Base-by-base conservation (phyloP, 2,329 filamentous ascomycete genomes). In the Shiraia sp. region DNA sequence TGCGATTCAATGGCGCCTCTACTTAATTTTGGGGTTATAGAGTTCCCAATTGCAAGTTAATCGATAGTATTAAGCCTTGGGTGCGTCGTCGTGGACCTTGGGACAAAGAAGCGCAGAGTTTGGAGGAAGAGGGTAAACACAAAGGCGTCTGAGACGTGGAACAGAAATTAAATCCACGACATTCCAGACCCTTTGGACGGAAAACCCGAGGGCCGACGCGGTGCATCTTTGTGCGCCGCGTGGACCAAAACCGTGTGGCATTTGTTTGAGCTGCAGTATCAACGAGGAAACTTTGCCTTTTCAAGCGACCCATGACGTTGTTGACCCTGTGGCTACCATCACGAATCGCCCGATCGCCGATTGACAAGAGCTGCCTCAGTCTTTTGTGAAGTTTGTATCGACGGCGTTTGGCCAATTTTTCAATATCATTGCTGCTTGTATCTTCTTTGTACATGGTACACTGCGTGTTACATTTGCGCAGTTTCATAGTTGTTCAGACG, bases 291-390 rank as follows among this genome's bases (percentile, higher is more conserved):
- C 65, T 59, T 65, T 64, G 51, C 65, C 62, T 36, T 50, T 65
- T 66, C 52, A 45, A 64, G 63, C 57, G 50, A 51, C 57, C 59
- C 41, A 67, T 68, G 65, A 68, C 64, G 63, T 57, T 47, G 41
- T 53, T 40, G 52, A 59, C 55, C 36, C 36, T 40, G 23, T 13
- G 24, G 30, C 26, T n/a, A 15, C 22, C 23, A 39, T 40, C 31
- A 39, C 22, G 36, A 36, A 32, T n/a, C 17, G 24, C 14, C n/a
- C 19, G 43, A 25, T 15, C n/a, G 17, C 16, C 35, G 24, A 36
- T 35, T 40, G n/a, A n/a, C n/a, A n/a, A n/a, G n/a, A n/a, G n/a
- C n/a, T n/a, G n/a, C n/a, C n/a, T n/a, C n/a, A n/a, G n/a, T n/a
- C n/a, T n/a, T n/a, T n/a, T n/a, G n/a, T n/a, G n/a, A n/a, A n/a